phyloP scores from a whole-genome alignment of 371 early-diverging fungal species.

The Rozella allomycis region DNA sequence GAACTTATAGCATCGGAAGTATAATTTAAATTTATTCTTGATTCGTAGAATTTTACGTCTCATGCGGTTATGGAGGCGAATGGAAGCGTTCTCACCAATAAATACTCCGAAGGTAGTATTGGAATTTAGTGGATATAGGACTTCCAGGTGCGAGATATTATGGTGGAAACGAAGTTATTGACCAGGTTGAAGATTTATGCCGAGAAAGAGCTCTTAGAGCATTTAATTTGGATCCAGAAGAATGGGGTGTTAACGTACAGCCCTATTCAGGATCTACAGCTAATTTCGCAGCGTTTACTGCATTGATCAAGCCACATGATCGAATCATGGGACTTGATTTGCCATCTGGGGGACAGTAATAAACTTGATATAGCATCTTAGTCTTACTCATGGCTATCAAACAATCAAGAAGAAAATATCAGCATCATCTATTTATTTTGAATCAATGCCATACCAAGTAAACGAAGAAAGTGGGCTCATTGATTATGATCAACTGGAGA shows the following conservation, averaged over 20 bases:
- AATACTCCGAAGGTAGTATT: conserved; percentile 21
- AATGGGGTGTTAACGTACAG: conserved; percentile 20
- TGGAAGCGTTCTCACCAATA: conserved; percentile 12
- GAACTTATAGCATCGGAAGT: conserved; percentile 11
- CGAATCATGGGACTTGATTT: conserved; percentile 19
- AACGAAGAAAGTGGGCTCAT: conserved; percentile 8
- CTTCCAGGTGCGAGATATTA: conserved; percentile 14
- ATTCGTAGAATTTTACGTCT: conserved; percentile 10
- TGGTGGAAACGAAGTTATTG: conserved; percentile 16
- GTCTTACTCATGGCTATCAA: conserved; percentile 18
- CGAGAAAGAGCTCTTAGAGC: conserved; percentile 8
- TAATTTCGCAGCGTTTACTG: conserved; percentile 16
- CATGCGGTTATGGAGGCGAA: conserved; percentile 10
- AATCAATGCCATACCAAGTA: conserved; percentile 10
- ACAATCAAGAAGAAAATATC: conserved; percentile 13
- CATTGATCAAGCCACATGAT: conserved; percentile 10
- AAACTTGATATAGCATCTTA: neutral
- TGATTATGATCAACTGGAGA: conserved; percentile 12
- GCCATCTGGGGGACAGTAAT: conserved; percentile 16
- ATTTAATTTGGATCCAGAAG: conserved; percentile 9
- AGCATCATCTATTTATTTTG: conserved; percentile 11
- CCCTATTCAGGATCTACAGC: conserved; percentile 14
- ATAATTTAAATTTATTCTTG: neutral
- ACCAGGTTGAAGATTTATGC: conserved; percentile 12
- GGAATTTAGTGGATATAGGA: conserved; percentile 3